phyloP scores from a whole-genome alignment of 805 yeast genomes.

The Myxozyma geophila region DNA sequence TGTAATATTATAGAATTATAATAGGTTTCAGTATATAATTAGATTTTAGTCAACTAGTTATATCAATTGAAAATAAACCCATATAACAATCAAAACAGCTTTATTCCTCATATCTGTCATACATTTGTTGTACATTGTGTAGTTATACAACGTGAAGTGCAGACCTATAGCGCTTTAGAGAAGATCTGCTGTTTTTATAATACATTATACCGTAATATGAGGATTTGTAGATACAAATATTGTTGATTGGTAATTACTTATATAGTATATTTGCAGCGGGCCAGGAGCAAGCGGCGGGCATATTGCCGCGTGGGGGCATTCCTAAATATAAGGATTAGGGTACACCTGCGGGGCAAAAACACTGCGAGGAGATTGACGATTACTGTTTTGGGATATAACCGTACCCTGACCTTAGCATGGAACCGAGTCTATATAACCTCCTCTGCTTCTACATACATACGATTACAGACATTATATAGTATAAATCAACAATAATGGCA shows the following conservation, averaged over 20 bases:
- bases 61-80: too few relatives aligned
- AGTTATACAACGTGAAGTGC: too few relatives aligned
- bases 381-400: neutral
- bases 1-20: too few relatives aligned
- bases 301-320: conserved; percentile 5
- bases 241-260: neutral
- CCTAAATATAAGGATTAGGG: neutral
- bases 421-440: neutral
- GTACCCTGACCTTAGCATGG: neutral
- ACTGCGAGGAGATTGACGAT: neutral
- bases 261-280: neutral
- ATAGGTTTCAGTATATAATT: too few relatives aligned
- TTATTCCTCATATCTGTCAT: too few relatives aligned
- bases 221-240: too few relatives aligned
- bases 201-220: too few relatives aligned
- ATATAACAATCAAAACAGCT: too few relatives aligned
- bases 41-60: too few relatives aligned
- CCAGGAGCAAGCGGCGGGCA: neutral
- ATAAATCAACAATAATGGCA: neutral
- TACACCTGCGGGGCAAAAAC: neutral
- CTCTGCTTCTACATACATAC: neutral
- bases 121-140: too few relatives aligned
- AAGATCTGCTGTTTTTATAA: too few relatives aligned
- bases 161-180: too few relatives aligned
- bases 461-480: neutral